phyloP scores from a whole-genome alignment of 2,329 filamentous ascomycete genomes.

The Aureobasidium mangrovei region DNA sequence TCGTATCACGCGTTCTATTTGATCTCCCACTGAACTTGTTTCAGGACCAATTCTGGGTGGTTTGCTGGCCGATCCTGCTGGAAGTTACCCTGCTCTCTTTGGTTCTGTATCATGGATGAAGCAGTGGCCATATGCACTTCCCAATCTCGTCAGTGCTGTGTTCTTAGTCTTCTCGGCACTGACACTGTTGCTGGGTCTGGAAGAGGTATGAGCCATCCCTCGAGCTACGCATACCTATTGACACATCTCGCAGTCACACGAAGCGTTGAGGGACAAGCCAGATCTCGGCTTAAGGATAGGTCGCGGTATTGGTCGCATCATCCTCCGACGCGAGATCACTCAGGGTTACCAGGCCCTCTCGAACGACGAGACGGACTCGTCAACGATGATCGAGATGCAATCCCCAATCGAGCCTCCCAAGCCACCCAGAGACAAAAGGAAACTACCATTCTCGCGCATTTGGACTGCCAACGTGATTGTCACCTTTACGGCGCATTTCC shows the following conservation, averaged over 20 bases:
- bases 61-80: constrained; percentile 56
- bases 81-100: constrained; percentile 54
- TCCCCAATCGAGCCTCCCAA: constrained; percentile 22
- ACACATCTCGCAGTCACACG: constrained; percentile 27
- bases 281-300: constrained; percentile 35
- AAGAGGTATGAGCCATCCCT: constrained; percentile 39
- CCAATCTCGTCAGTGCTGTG: constrained; percentile 56
- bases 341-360: constrained; percentile 25
- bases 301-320: constrained; percentile 27
- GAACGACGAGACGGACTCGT: constrained; percentile 16
- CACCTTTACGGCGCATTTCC: constrained; percentile 36
- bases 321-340: constrained; percentile 24
- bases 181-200: constrained; percentile 54
- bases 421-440: constrained; percentile 21
- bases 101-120: constrained; percentile 53
- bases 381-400: constrained; percentile 22
- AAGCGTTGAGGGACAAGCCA: constrained; percentile 31
- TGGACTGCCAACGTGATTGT: constrained; percentile 39
- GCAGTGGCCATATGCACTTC: constrained; percentile 59
- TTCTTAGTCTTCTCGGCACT: constrained; percentile 50
- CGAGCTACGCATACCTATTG: not conserved
- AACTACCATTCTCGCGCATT: constrained; percentile 38
- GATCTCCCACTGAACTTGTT: not conserved
- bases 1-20: not conserved
- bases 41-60: constrained; percentile 49